A percentile compares a stretch with the other conserved stretches of the same genome.
These are phyloP conservation scores for Coemansia umbellata DNA, from an alignment of 192 early-diverging fungal species.

Conservation along the genomic window DNA sequence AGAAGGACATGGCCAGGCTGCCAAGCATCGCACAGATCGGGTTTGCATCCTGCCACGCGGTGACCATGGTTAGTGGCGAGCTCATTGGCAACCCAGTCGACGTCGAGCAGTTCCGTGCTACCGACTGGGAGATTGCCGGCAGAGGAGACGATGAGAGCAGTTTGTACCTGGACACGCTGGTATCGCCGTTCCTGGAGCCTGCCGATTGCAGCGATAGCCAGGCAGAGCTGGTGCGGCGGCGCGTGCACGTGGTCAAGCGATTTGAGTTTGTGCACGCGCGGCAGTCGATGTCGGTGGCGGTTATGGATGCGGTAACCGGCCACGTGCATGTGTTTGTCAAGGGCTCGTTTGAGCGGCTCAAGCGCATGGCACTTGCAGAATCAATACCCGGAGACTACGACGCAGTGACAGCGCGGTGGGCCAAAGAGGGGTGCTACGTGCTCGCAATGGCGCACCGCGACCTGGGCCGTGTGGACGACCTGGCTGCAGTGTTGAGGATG, in stretches of 20 bases:
- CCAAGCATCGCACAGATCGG: constrained; percentile 31
- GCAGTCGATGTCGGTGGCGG: constrained; percentile 68
- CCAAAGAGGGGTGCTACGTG: constrained; percentile 77
- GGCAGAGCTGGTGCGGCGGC: too few species aligned
- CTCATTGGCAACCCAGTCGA: constrained; percentile 75
- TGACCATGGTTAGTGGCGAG: constrained; percentile 54
- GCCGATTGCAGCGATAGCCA: constrained; percentile 11
- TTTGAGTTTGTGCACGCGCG: constrained; percentile 77
- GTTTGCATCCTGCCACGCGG: constrained; percentile 63
- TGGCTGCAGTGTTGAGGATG: constrained; percentile 37
- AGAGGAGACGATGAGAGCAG: background rate
- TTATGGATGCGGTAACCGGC: constrained; percentile 54
- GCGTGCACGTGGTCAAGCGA: constrained; percentile 58
- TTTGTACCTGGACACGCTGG: constrained; percentile 53
- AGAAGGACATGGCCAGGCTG: constrained; percentile 26
- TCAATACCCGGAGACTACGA: constrained; percentile 60
- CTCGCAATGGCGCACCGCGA: constrained; percentile 65
- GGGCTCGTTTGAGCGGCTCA: constrained; percentile 75
- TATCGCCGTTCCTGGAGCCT: constrained; percentile 24
- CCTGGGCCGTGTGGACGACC: constrained; percentile 51
- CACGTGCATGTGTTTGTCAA: constrained; percentile 67
- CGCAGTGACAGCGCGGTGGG: constrained; percentile 53
- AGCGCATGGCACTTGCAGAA: constrained; percentile 41
- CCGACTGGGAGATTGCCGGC: constrained; percentile 48
- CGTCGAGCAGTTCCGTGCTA: constrained; percentile 70